Percentiles rank a stretch among this genome's conserved stretches.
Evolutionary conservation across 23 red algal species (phyloP).

Genomic region (Agarophyton chilense): DNA sequence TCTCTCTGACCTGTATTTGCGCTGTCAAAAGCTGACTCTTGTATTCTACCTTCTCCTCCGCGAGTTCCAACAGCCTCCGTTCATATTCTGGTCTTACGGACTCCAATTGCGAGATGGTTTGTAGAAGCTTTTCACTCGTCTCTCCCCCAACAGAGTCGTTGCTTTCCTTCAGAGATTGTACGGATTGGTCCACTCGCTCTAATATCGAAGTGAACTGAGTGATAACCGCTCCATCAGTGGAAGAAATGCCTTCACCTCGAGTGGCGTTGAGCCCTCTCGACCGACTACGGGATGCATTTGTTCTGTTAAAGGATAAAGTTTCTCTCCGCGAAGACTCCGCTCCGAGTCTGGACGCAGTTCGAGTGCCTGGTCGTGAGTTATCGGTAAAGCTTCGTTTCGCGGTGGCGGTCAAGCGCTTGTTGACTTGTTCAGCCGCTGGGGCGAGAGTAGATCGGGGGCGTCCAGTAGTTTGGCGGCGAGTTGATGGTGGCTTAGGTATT

Average conservation of each 20-base stretch:
- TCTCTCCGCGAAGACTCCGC: not conserved
- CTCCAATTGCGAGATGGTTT: constrained; percentile 22
- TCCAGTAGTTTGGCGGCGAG: not conserved
- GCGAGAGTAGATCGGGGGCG: not conserved
- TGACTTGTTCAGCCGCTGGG: not conserved
- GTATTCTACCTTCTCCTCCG: constrained; percentile 5
- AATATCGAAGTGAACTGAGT: constrained; percentile 9
- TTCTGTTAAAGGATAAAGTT: not conserved
- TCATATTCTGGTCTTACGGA: not conserved
- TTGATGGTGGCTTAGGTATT: not conserved
- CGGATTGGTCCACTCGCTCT: constrained; percentile 3
- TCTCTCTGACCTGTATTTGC: not conserved
- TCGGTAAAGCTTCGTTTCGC: constrained; percentile 5
- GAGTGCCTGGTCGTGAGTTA: not conserved
- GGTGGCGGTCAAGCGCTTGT: constrained; percentile 6
- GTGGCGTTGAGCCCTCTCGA: not conserved
- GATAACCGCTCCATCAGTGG: not conserved
- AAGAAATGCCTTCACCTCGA: not conserved
- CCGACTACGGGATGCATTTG: not conserved
- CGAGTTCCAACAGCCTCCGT: not conserved
- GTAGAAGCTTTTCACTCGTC: constrained; percentile 1
- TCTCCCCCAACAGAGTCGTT: constrained; percentile 1
- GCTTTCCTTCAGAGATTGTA: not conserved
- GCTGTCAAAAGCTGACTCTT: constrained; percentile 7
- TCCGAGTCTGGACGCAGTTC: not conserved